Evolutionary conservation across 2,329 filamentous ascomycete species (phyloP), one percentile per base, ranked within the genome.

Genomic region (Alternaria rosae): DNA sequence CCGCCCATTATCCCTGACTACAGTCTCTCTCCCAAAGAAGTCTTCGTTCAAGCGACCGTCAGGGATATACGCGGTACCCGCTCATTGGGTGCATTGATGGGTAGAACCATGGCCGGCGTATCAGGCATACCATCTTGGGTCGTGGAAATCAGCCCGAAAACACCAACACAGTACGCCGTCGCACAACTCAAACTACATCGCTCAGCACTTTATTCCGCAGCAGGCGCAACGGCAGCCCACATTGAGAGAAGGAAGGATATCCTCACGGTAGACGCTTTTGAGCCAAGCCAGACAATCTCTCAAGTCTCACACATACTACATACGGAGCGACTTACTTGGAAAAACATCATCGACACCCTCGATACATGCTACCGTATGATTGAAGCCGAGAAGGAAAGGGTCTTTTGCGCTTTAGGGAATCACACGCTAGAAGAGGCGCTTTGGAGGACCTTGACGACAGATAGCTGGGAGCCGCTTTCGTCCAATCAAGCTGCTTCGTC

Each of bases 1-100:
- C 3, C 53, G 13, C 55, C 64, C 26, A 45, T 62, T 9, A 13
- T 53, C 8, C 58, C 64, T n/a, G 51, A 48, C 44, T 57, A 57
- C 25, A 30, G 23, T 13, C 20, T 57, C 8, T 9, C 45, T 9
- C 45, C 54, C 2, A 55, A 30, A 13, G 57, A 59, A 42, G 51
- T 59, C n/a, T 59, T 50, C 2, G 42, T 48, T 6, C 57, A 35
- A 13, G 51, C 52, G 3, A 54, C 23, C 1, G 6, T 42, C 25
- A 32, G 9, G 6, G n/a, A 57, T 7, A 51, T 57, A 9, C 17
- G 23, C 8, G 28, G 54, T 5, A 51, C 54, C 21, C 17, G 6
- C 50, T 50, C 57, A 7, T 30, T 59, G 32, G 21, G 4, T 11
- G 42, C 13, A 13, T 15, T 59, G n/a, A 55, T 59, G 42, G 51